Evolutionary conservation across 108 stramenopile genomes (phyloP).

Genomic region (Pseudonitzschia pungens): DNA sequence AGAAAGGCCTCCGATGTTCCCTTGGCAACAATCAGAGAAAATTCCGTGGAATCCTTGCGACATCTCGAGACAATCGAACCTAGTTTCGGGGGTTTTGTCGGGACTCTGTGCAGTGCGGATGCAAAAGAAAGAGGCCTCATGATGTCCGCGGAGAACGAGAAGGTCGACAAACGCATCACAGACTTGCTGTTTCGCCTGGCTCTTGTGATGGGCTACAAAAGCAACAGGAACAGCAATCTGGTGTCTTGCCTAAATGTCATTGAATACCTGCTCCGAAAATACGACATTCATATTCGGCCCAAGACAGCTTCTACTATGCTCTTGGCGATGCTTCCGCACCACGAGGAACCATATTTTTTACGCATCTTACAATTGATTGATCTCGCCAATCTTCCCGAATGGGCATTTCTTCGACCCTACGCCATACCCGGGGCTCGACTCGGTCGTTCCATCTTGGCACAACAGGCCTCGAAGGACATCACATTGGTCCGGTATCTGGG

Average conservation of each 20-base stretch:
- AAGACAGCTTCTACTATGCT: slow-evolving; percentile 38
- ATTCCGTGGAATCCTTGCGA: slow-evolving; percentile 49
- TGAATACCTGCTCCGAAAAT: slow-evolving; percentile 72
- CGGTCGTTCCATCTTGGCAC: slow-evolving; percentile 43
- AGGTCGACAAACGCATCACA: slow-evolving; percentile 25
- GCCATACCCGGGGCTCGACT: slow-evolving; percentile 43
- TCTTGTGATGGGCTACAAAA: slow-evolving; percentile 15
- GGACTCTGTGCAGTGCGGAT: slow-evolving; percentile 15
- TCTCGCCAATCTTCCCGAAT: slow-evolving; percentile 48
- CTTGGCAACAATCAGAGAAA: slow-evolving; percentile 56
- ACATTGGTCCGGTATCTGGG: slow-evolving; percentile 36
- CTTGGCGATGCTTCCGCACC: slow-evolving; percentile 50
- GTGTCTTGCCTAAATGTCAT: slow-evolving; percentile 49
- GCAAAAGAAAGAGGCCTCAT: slow-evolving; percentile 21
- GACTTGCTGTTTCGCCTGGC: slow-evolving; percentile 21
- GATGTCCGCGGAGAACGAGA: slow-evolving; percentile 23
- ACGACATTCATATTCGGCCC: slow-evolving; percentile 65
- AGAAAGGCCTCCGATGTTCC: slow-evolving; percentile 62
- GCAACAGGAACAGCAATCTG: neutral
- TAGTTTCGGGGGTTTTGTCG: slow-evolving; percentile 17
- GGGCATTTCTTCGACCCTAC: slow-evolving; percentile 63
- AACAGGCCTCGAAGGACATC: slow-evolving; percentile 51
- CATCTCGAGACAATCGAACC: slow-evolving; percentile 32
- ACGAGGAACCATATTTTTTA: slow-evolving; percentile 49
- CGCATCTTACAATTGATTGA: slow-evolving; percentile 57